Evolutionary conservation across 2,329 filamentous ascomycete genomes (phyloP), one percentile per base, ranked within the genome.

Genomic region (Curvularia sp.): DNA sequence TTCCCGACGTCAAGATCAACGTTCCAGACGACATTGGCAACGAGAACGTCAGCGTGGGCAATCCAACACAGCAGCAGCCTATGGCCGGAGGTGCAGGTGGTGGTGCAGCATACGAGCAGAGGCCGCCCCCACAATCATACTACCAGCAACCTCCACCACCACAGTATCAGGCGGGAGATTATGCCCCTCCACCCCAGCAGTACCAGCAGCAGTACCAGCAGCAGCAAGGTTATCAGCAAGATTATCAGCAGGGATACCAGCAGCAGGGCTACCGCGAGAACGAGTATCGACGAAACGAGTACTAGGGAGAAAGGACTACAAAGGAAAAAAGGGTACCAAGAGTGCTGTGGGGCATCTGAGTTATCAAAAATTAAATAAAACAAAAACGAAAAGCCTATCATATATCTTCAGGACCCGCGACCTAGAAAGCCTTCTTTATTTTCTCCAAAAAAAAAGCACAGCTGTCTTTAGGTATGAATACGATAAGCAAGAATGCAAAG

Each of bases 1-100:
- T 73, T 2, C 70, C 70, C 6, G 66, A 73, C 30, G 70, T 73
- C 12, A 69, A 72, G 55, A 73, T 73, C 49, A 60, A 57, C 5
- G 69, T 73, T 0, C 69, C 68, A 21, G 70, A 73, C 41, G 70
- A 73, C 19, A 73, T 73, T 45, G 70, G 70, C 25, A 71, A 73
- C 42, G 70, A 73, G 30, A 64, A 65, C 49, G 70, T 73, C 18
- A 72, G 69, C 39, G 70, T 73, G 4, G 70, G 69, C 21, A 43
- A 61, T 18, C 70, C 70, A 60, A 52, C 18, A 39, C 59, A 36
- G 56, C 59, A 66, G 12, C 19, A 49, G 15, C 25, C 25, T 9
- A 50, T 61, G 13, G 60, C 66, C 27, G 61, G 64, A 43, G 59
- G 55, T 13, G 59, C 63, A 30, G 61, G 64, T 38, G 57, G 55